Conservation (phyloP, 2,329 filamentous ascomycete species). For the Sporothrix mexicana region DNA sequence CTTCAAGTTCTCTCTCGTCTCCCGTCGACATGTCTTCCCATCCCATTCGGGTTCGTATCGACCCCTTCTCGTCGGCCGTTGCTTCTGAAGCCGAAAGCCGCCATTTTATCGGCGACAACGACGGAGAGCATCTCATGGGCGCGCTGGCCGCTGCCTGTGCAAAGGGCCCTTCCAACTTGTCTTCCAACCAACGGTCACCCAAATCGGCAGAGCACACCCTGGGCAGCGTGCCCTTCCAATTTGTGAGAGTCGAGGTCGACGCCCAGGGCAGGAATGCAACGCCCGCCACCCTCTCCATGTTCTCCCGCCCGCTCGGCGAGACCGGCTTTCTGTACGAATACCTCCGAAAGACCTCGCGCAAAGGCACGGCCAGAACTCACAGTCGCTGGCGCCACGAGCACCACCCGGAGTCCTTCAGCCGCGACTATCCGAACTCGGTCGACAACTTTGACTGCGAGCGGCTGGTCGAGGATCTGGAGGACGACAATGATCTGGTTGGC, state of each 20-base stretch:
- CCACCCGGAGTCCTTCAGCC: not conserved
- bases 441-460: conserved; percentile 38
- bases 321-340: conserved; percentile 30
- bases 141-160: conserved; percentile 23
- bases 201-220: conserved; percentile 21
- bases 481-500: conserved; percentile 28
- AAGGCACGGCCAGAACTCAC: not conserved
- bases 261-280: not conserved
- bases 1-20: not conserved
- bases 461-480: conserved; percentile 31
- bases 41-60: not conserved
- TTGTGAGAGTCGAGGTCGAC: conserved; percentile 35
- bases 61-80: conserved; percentile 29
- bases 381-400: conserved; percentile 23
- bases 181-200: not conserved
- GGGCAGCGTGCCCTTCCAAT: conserved; percentile 33
- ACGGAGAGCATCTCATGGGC: conserved; percentile 33
- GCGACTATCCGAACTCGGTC: conserved; percentile 34
- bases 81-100: not conserved
- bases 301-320: not conserved
- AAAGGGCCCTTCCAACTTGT: not conserved
- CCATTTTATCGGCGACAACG: conserved; percentile 32
- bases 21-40: conserved; percentile 1
- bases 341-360: not conserved
- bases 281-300: not conserved